Evolutionary conservation across 2,329 filamentous ascomycete species (phyloP), one percentile per base, ranked within the genome.

Genomic region (Sporothrix schenckii): DNA sequence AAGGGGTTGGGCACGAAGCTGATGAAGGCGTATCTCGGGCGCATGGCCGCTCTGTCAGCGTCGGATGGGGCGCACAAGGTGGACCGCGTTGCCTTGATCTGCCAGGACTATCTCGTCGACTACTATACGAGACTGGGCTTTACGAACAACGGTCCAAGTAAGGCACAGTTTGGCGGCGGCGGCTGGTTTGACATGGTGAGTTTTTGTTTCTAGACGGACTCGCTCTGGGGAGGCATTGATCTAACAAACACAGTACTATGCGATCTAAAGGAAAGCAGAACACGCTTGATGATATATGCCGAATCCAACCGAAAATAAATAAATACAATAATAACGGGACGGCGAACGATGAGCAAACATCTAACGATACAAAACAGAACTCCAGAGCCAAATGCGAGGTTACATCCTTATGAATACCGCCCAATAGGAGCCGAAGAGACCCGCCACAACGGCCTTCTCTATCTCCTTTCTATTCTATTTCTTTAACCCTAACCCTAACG

Each of bases 41-140:
- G 92, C 68, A 90, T 95, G 80, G 89, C 52, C 14, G 34, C 34
- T 30, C 61, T 88, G 76, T 86, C 88, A 72, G 87, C 90, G 1
- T 88, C 85, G 1, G 85, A 92, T 13, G 63, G 19, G n/a, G 11
- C 49, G 16, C 49, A n/a, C 39, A 67, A 69, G 11, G 66, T 68
- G 14, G 53, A 93, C 75, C 86, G 90, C 49, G 86, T 95, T 73
- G 89, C 91, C 0, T 82, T 97, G 54, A 88, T 97, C 75, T 91
- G 92, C 68, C 89, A 92, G 77, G 89, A 93, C 72, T 84, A 89
- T 70, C 83, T 94, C 50, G 83, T 94, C 34, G 82, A 82, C 0
- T 97, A 91, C 78, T 97, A 97, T 78, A 86, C 90, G 77, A 85
- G 85, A n/a, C 85, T 92, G 74, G 88, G 92, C 0, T 97, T 95